Base-by-base conservation (phyloP, 1,139 yeast species). In the Trichomonascaceae sp. region DNA sequence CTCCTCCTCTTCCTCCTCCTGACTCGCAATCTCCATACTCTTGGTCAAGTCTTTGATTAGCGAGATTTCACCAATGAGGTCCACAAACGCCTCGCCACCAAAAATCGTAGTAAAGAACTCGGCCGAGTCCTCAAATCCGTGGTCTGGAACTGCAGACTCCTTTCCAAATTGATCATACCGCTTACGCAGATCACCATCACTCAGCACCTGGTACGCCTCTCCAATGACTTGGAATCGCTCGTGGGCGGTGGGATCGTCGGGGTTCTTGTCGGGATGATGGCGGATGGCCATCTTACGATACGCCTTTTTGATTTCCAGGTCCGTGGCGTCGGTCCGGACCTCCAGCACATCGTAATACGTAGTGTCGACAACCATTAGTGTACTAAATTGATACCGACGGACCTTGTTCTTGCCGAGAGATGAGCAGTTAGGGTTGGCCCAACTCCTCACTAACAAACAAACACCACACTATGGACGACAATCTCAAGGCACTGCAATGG, bases 261-360 rank as follows among this genome's bases (percentile, higher is more conserved):
- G 97, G 50, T 89, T 85, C 62, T 89, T 92, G 57, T 89, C 98
- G 0, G 98, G 98, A 56, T 92, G 98, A 42, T 85, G 78, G 38
- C 62, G 66, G 54, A 89, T 76, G 5, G 97, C 97, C 51, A 77
- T 76, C 56, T 78, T 79, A 41, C 98, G 68, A 59, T 89, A 89
- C 0, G 96, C 95, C 56, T 82, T 84, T 57, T 89, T 92, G 57
- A 89, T 87, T 38, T 84, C 93, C 18, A 74, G 64, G 4, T 79
- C 72, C 1, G 87, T 72, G 27, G 98, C 97, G 17, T 71, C 72
- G 3, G 78, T 67, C 28, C 60, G 44, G 25, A 92, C 67, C 15
- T 72, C 82, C 41, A 89, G 65, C 26, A 76, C 55, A 46, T 89
- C 97, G 54, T 89, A 89, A 60, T 87, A 89, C 13, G 76, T 69